Base-by-base conservation (phyloP, 2,329 filamentous ascomycete species). In the Alternaria atra region DNA sequence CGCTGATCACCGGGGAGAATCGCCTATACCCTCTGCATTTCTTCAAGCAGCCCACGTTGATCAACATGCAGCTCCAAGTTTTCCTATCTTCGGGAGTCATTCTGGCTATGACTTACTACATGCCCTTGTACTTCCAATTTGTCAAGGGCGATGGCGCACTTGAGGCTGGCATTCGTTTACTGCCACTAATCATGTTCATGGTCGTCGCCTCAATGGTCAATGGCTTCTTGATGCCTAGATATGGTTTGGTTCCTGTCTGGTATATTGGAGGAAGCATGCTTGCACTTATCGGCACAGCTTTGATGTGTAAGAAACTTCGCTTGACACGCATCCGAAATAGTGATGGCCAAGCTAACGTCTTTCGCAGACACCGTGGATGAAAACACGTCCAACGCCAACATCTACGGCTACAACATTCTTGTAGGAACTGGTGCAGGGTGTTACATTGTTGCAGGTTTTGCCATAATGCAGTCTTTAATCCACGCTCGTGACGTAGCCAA, bases 11-110 rank as follows among this genome's bases (percentile, higher is more conserved):
- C 0, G 64, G 67, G 0, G 72, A 77, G 5, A 65, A 78, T 3
- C 80, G 85, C 1, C 69, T 87, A 3, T 85, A 87, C 55, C 86
- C 86, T 0, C 67, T 79, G 0, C 77, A 86, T 7, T 80, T 87
- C 46, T 68, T 86, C 5, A 44, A 35, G 15, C 68, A 37, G 2
- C 27, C 27, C 25, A 48, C 30, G 13, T 56, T 50, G 20, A 29
- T 64, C 59, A 44, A 43, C 20, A 32, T 69, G 12, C 51, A 60
- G 4, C 65, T 69, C 6, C 58, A 60, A 29, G 25, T 63, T 13
- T 39, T 58, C 6, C 44, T 61, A 7, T 46, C 56, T 2, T 51
- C 52, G 74, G 72, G 78, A n/a, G 20, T 40, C 5, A 40, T 52
- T 13, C 25, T 52, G 12, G 43, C 37, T 9, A 58, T 55, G n/a